Base-by-base conservation (phyloP, 345 rosid species). In the Gynandropsis gynandra region DNA sequence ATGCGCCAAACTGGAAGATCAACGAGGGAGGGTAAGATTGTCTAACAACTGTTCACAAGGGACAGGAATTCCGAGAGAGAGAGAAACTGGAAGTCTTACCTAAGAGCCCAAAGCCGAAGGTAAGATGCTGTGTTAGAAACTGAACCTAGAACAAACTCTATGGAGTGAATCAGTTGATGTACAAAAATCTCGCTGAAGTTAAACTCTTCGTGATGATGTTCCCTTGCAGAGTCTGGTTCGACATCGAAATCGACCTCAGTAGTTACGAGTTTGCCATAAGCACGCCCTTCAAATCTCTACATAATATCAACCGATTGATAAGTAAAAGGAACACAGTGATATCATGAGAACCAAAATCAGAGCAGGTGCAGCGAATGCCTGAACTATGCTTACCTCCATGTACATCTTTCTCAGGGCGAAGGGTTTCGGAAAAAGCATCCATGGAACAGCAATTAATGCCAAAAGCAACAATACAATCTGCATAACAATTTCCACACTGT, bases 61-160 rank as follows among this genome's bases (percentile, higher is more conserved):
- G n/a, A n/a, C n/a, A n/a, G n/a, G n/a, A n/a, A n/a, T n/a, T n/a
- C n/a, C n/a, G n/a, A n/a, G n/a, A 16, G 46, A 20, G 17, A 27
- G 39, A 6, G 42, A n/a, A 36, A 36, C 16, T 13, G 59, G 10
- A 9, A 39, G 41, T 44, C 17, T 35, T 74, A 82, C 98, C 98
- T 90, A 68, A 87, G 81, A 61, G 98, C 96, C 98, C 98, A 90
- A 45, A 90, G 95, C 62, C 98, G 96, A 74, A 90, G 96, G 75
- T 87, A 90, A 17, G 98, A 90, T 59, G 98, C 96, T 24, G 96
- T 90, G 72, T 90, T 90, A 47, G 98, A 90, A 62, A 90, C 96
- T 62, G 98, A 81, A 47, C 95, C 98, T 29, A 90, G 85, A 63
- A 90, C 85, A 56, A 87, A 87, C 73, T 90, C 98, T 62, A 90